Percentiles rank a stretch among this genome's conserved stretches.
phyloP scores from a whole-genome alignment of 768 basidiomycete species.

The Leccinum pellstonianum region DNA sequence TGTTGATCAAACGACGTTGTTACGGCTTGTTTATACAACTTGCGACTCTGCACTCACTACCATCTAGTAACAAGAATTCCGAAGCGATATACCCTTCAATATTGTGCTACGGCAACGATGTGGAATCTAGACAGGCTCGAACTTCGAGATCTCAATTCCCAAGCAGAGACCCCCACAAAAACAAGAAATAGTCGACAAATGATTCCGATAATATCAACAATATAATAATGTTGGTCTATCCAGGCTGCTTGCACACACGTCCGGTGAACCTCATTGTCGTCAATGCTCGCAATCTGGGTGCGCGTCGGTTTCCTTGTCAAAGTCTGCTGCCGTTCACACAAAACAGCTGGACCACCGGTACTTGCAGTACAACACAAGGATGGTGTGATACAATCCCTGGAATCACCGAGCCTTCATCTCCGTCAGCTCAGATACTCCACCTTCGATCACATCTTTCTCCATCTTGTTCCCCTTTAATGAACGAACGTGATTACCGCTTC shows the following conservation, averaged over 20 bases:
- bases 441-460: constrained; percentile 43
- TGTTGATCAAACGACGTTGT: not conserved
- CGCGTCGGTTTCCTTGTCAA: not conserved
- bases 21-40: not conserved
- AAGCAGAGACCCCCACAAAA: not conserved
- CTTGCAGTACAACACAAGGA: not conserved
- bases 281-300: too few species aligned
- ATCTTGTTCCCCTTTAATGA: constrained; percentile 52
- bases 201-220: too few species aligned
- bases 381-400: not conserved
- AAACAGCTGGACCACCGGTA: not conserved
- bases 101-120: not conserved
- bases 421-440: constrained; percentile 59
- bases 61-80: not conserved
- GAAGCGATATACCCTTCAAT: not conserved
- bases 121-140: not conserved
- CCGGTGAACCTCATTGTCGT: too few species aligned
- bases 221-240: too few species aligned
- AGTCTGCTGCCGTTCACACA: not conserved
- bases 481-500: constrained; percentile 71
- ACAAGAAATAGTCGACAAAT: too few species aligned
- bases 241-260: too few species aligned
- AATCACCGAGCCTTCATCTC: constrained; percentile 12
- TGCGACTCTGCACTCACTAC: not conserved
- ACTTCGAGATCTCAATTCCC: not conserved